These are phyloP conservation scores for Ogataea henricii DNA, from an alignment of 805 yeast species.

Conservation along the genomic window DNA sequence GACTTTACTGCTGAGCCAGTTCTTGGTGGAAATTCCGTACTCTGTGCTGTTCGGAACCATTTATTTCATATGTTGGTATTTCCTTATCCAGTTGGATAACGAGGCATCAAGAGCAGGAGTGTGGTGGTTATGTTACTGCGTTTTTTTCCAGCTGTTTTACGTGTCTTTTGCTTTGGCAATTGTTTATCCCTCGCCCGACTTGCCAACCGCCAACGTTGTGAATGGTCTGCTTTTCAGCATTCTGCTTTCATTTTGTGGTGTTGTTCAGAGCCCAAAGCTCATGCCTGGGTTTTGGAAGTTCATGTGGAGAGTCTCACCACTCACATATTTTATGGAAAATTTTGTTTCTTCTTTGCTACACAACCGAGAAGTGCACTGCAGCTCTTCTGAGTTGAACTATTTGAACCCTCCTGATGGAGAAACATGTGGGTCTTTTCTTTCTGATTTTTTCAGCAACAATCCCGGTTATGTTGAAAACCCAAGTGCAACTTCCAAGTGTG, in stretches of 20 bases:
- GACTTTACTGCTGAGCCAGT: conserved; percentile 52
- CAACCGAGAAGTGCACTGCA: conserved; percentile 40
- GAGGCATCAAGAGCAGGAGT: conserved; percentile 40
- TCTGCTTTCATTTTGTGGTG: conserved; percentile 40
- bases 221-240: conserved; percentile 40
- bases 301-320: conserved; percentile 45
- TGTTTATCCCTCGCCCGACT: conserved; percentile 46
- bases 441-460: conserved; percentile 33
- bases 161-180: conserved; percentile 41
- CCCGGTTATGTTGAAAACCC: conserved; percentile 46
- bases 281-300: conserved; percentile 55
- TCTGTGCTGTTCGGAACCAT: conserved; percentile 50
- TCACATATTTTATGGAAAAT: conserved; percentile 48
- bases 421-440: conserved; percentile 52
- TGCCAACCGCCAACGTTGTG: conserved; percentile 43
- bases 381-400: conserved; percentile 37
- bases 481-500: conserved; percentile 30
- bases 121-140: conserved; percentile 36
- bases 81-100: conserved; percentile 52
- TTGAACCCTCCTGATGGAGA: conserved; percentile 49
- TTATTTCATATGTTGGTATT: conserved; percentile 42
- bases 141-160: conserved; percentile 34
- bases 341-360: conserved; percentile 44
- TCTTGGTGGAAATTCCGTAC: conserved; percentile 61
- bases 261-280: conserved; percentile 44